A percentile compares a stretch with the other conserved stretches of the same genome.
Conservation (phyloP, 306 rosid genomes). For the Prunus persica region Prunus_persica_NCBIv2 NC_034013.1:1087501-1088000, state of each 20-base stretch:
- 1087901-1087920: background rate
- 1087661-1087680: background rate
- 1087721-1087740: constrained; percentile 12
- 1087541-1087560: constrained; percentile 29
- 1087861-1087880: background rate
- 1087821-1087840: background rate
- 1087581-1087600: constrained; percentile 8
- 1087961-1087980: background rate
- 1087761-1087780: constrained; percentile 31
- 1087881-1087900: background rate
- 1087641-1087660: background rate
- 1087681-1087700: constrained; percentile 32
- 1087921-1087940: background rate
- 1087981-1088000: background rate
- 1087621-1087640: background rate
- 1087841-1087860: background rate
- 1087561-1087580: background rate
- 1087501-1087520: constrained; percentile 19
- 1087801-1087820: background rate
- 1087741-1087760: constrained; percentile 17
- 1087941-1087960: background rate
- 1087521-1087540: constrained; percentile 37
- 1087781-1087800: background rate
- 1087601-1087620: background rate
- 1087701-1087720: constrained; percentile 11